Percentiles rank a stretch among this genome's conserved stretches.
Evolutionary conservation across 306 rosid genomes (phyloP).

Genomic region (Acacia confusa): DNA sequence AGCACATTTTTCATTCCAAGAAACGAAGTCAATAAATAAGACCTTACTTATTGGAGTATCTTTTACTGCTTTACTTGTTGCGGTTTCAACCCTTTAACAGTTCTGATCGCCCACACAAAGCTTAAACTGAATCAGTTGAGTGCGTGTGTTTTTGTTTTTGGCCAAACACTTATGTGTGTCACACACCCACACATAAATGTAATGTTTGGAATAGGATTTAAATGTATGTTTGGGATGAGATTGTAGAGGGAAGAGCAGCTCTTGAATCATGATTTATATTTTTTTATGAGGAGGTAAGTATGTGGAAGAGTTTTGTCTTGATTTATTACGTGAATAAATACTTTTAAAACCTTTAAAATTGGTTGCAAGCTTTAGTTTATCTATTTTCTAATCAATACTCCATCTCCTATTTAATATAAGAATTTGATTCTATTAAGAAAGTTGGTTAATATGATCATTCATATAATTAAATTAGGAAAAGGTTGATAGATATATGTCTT

Average conservation of each 20-base stretch:
- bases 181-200: background rate
- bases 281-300: too few species aligned
- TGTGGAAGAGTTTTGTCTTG: too few species aligned
- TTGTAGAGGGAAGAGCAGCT: too few species aligned
- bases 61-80: background rate
- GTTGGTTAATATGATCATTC: too few species aligned
- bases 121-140: background rate
- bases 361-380: background rate
- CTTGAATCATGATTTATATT: too few species aligned
- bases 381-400: background rate
- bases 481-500: too few species aligned
- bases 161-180: background rate
- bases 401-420: too few species aligned
- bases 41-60: background rate
- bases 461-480: too few species aligned
- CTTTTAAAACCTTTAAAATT: too few species aligned
- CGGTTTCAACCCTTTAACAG: background rate
- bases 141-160: background rate
- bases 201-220: too few species aligned
- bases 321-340: too few species aligned
- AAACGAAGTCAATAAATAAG: background rate
- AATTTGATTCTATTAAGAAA: fast-evolving
- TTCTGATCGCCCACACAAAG: background rate
- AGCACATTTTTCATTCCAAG: background rate
- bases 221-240: too few species aligned